Conservation (phyloP, 1,139 yeast species). For the Suhomyces panamericanus region DNA sequence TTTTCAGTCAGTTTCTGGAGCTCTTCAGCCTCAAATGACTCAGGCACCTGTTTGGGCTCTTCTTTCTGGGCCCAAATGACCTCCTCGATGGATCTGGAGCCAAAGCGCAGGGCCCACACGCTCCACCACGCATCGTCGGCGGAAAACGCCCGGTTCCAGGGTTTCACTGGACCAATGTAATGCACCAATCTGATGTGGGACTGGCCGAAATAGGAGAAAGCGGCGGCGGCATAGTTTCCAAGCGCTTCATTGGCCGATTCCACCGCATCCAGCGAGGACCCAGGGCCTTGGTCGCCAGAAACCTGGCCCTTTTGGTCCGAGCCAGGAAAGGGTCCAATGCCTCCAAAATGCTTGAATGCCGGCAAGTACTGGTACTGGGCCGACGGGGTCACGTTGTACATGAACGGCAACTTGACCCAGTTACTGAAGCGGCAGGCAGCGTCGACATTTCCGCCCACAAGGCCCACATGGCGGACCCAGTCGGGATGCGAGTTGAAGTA, state of each 20-base stretch:
- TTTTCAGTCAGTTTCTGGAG: not conserved
- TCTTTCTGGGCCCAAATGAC: slow-evolving; percentile 6
- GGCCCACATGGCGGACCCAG: slow-evolving; percentile 31
- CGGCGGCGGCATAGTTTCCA: slow-evolving; percentile 27
- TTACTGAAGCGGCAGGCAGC: slow-evolving; percentile 21
- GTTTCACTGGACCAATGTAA: slow-evolving; percentile 79
- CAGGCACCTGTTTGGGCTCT: not conserved
- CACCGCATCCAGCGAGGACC: not conserved
- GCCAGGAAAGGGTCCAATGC: slow-evolving; percentile 10
- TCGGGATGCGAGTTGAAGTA: slow-evolving; percentile 58
- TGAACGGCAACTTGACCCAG: slow-evolving; percentile 77
- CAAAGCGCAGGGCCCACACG: slow-evolving; percentile 40
- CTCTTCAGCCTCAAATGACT: not conserved
- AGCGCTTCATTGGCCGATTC: slow-evolving; percentile 20
- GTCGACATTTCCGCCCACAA: slow-evolving; percentile 5
- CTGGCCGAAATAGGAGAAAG: slow-evolving; percentile 24
- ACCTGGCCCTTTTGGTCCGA: not conserved
- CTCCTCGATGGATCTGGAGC: slow-evolving; percentile 17
- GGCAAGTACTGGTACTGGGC: slow-evolving; percentile 83
- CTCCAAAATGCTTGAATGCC: slow-evolving; percentile 62
- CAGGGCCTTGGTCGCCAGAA: not conserved
- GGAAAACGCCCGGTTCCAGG: slow-evolving; percentile 53
- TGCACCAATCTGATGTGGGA: slow-evolving; percentile 62
- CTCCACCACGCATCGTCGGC: slow-evolving; percentile 47
- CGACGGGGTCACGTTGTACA: slow-evolving; percentile 83